Conservation (phyloP, 495 filamentous ascomycete genomes). For the Cairneyella variabilis region DNA sequence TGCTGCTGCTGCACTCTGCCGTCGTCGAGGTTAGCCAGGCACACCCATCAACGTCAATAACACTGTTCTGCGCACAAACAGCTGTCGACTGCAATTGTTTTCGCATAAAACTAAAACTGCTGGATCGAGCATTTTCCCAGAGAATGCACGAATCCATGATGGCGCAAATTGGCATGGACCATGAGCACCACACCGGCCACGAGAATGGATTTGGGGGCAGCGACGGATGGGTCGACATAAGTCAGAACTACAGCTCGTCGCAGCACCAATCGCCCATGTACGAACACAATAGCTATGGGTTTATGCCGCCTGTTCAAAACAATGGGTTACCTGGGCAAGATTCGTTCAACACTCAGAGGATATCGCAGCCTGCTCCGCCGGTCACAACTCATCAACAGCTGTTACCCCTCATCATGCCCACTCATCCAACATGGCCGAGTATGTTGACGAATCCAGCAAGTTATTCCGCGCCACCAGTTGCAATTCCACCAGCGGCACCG, state of each 20-base stretch:
- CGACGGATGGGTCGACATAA: constrained; percentile 28
- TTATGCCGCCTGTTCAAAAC: constrained; percentile 23
- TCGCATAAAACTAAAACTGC: constrained; percentile 9
- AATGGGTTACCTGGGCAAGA: constrained; percentile 22
- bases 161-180: constrained; percentile 28
- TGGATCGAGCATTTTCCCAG: constrained; percentile 5
- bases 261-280: constrained; percentile 30
- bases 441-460: constrained; percentile 57
- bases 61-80: constrained; percentile 9
- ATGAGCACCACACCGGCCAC: constrained; percentile 25
- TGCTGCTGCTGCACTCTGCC: constrained; percentile 22
- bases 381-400: constrained; percentile 32
- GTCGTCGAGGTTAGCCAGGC: constrained; percentile 29
- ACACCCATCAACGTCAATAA: constrained; percentile 21
- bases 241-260: constrained; percentile 24
- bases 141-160: constrained; percentile 31
- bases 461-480: constrained; percentile 49
- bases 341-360: constrained; percentile 20
- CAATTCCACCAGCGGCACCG: constrained; percentile 52
- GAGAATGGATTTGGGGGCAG: constrained; percentile 18
- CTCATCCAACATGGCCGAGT: constrained; percentile 65
- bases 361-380: constrained; percentile 18
- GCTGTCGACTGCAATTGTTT: constrained; percentile 10
- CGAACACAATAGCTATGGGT: constrained; percentile 27
- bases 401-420: constrained; percentile 62